phyloP scores from a whole-genome alignment of 2,329 filamentous ascomycete species.

The Grosmannia serpens region DNA sequence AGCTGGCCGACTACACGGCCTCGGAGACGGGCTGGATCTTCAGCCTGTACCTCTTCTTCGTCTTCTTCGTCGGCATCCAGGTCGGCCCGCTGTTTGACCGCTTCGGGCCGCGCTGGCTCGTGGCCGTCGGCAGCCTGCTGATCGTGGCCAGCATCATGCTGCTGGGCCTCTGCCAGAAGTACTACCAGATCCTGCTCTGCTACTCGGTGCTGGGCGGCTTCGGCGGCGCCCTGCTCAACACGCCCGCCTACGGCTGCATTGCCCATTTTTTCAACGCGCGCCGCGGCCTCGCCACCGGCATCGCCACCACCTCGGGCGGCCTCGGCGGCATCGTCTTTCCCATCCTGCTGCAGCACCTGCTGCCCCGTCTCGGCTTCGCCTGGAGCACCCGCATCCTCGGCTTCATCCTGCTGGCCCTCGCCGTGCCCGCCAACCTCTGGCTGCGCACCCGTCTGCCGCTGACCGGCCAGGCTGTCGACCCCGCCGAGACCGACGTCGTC shows the following conservation, averaged over 20 bases:
- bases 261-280: slow-evolving; percentile 69
- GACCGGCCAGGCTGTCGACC: slow-evolving; percentile 20
- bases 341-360: slow-evolving; percentile 31
- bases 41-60: slow-evolving; percentile 66
- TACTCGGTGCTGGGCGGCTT: slow-evolving; percentile 64
- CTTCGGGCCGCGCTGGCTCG: slow-evolving; percentile 57
- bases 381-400: slow-evolving; percentile 39
- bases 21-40: slow-evolving; percentile 80
- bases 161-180: slow-evolving; percentile 56
- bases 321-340: slow-evolving; percentile 58
- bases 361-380: slow-evolving; percentile 34
- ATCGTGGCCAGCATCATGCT: slow-evolving; percentile 52
- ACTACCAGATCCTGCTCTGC: slow-evolving; percentile 71
- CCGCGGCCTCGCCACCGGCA: slow-evolving; percentile 65
- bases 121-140: slow-evolving; percentile 51
- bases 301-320: slow-evolving; percentile 63
- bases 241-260: slow-evolving; percentile 61
- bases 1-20: slow-evolving; percentile 54
- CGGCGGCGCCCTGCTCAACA: slow-evolving; percentile 66
- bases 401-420: slow-evolving; percentile 35
- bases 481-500: not conserved
- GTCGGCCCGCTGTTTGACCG: slow-evolving; percentile 74
- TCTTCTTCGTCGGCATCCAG: slow-evolving; percentile 73
- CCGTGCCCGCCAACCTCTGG: slow-evolving; percentile 34
- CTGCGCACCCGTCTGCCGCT: slow-evolving; percentile 37